Percentiles rank a stretch among this genome's conserved stretches.
Evolutionary conservation across 768 basidiomycete species (phyloP).

Genomic region (Serendipita sp.): DNA sequence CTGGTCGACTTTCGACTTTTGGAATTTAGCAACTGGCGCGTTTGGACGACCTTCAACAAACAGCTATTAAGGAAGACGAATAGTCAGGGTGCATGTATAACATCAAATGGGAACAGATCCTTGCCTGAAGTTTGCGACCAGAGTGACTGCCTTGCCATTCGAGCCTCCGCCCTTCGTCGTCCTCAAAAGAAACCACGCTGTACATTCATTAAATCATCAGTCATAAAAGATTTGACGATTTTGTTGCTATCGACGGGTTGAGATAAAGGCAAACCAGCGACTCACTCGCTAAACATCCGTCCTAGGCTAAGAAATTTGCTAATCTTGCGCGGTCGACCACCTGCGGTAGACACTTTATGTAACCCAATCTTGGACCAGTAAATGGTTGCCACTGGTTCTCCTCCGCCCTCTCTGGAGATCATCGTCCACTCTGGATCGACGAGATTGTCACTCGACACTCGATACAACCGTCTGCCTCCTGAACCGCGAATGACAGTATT

Average conservation of each 20-base stretch:
- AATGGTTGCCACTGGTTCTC: background rate
- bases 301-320: background rate
- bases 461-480: background rate
- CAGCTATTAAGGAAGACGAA: background rate
- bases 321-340: background rate
- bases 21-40: background rate
- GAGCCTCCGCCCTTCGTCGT: background rate
- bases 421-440: background rate
- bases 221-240: background rate
- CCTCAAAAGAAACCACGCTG: background rate
- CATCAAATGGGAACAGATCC: background rate
- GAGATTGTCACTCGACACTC: background rate
- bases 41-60: background rate
- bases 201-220: background rate
- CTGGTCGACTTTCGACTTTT: background rate
- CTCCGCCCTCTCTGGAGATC: background rate
- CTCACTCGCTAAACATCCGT: background rate
- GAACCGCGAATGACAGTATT: background rate
- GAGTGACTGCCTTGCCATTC: background rate
- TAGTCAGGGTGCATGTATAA: no score
- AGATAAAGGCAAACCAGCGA: background rate
- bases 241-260: no score
- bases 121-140: background rate
- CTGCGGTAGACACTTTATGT: background rate
- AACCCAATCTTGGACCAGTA: background rate